Conservation (phyloP, 257 asterid genomes). For the Solanum virginianum region DNA sequence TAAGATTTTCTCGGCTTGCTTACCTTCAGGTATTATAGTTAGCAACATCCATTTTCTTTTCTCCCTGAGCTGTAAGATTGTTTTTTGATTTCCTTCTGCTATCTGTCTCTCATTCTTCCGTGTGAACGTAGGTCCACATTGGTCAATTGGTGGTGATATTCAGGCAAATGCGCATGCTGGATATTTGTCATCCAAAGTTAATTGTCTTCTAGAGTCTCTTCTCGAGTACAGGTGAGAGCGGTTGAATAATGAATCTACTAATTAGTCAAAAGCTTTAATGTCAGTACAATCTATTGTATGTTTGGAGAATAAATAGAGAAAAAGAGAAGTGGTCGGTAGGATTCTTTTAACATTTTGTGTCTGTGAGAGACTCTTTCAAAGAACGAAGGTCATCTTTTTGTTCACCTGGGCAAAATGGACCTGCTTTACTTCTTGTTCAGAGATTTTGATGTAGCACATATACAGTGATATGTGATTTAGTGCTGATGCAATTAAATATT, state of each 20-base stretch:
- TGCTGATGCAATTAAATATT: not conserved
- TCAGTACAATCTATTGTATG: not conserved
- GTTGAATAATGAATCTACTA: not conserved
- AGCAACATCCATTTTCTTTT: not conserved
- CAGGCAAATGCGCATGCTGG: constrained; percentile 30
- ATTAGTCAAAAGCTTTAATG: not conserved
- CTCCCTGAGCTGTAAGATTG: not conserved
- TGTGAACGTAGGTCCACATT: constrained; percentile 22
- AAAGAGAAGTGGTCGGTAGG: not conserved
- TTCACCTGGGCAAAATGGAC: not conserved
- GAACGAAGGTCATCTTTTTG: not conserved
- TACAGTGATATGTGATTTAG: not conserved
- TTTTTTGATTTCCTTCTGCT: not conserved
- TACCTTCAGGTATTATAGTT: constrained; percentile 41
- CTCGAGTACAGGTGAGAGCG: constrained; percentile 63
- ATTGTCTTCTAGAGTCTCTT: constrained; percentile 52
- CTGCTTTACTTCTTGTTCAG: not conserved
- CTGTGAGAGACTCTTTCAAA: not conserved
- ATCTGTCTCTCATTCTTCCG: not conserved
- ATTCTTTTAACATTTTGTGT: not conserved
- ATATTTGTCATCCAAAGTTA: constrained; percentile 47
- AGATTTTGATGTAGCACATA: not conserved
- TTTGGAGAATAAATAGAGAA: not conserved
- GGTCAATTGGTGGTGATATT: constrained; percentile 20
- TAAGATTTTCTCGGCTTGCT: constrained; percentile 20